Percentiles rank a stretch among this genome's conserved stretches.
phyloP scores from a whole-genome alignment of 192 early-diverging fungal genomes.

The Linnemannia exigua region DNA sequence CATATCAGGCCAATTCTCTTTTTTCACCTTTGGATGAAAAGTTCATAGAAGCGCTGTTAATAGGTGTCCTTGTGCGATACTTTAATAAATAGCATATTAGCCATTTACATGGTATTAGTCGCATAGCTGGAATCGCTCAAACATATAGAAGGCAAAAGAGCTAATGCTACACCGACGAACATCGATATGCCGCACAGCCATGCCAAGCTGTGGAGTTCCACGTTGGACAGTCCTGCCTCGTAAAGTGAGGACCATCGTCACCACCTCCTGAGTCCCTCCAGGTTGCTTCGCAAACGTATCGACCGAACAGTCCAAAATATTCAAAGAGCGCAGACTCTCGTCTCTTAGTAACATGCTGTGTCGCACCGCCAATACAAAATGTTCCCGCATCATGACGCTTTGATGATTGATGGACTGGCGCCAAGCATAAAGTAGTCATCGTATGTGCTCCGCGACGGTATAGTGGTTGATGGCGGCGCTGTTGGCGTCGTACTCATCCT shows the following conservation, averaged over 20 bases:
- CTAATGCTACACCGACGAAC: constrained; percentile 5
- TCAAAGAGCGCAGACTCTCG: not conserved
- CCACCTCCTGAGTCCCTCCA: not conserved
- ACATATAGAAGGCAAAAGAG: not conserved
- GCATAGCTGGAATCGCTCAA: not conserved
- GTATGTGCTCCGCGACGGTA: too few relatives aligned
- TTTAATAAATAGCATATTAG: too few relatives aligned
- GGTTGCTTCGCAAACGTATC: not conserved
- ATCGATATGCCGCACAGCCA: not conserved
- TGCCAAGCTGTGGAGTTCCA: not conserved
- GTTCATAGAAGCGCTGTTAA: too few relatives aligned
- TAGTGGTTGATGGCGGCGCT: too few relatives aligned
- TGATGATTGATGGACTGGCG: too few relatives aligned
- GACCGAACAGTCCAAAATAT: not conserved
- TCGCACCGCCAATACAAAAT: not conserved
- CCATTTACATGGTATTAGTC: not conserved
- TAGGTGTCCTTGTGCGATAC: too few relatives aligned
- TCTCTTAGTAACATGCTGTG: constrained; percentile 8
- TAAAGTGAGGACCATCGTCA: not conserved
- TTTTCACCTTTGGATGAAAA: not conserved
- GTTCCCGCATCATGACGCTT: not conserved
- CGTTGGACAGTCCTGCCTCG: not conserved
- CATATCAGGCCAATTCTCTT: not conserved
- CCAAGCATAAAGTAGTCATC: too few relatives aligned
- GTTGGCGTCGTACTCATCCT: too few relatives aligned